Base-by-base conservation (phyloP, 176 grass and related monocot genomes). In the Phoenix dactylifera region DNA sequence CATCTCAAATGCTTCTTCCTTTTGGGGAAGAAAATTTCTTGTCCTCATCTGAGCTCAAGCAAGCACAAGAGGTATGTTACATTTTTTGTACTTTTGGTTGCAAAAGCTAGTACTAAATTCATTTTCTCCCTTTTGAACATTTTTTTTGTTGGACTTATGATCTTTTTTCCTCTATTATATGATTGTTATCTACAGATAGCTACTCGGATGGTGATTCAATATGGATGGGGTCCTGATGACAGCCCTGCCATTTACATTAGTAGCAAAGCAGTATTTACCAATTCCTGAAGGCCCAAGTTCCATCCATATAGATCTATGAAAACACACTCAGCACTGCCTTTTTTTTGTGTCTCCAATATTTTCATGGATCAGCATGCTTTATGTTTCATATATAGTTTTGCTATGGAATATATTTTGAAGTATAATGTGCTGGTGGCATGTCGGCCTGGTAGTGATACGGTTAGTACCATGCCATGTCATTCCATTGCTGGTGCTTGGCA, bases 161-260 rank as follows among this genome's bases (percentile, higher is more conserved):
- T 44, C 35, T 44, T 44, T 44, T 14, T 44, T 44, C 35, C 7
- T 44, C 7, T 44, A 14, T 44, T 44, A 17, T 50, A 35, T 62
- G 49, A 19, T 51, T 61, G 16, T 52, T 61, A 58, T 62, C 17
- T 18, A 54, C 74, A 76, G 74, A 76, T 76, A 35, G 64, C 64
- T 48, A 76, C 74, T 18, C 63, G 58, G 26, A 76, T 76, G 74
- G 74, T 76, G 56, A 61, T 76, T 52, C 57, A 76, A 62, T 76
- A 76, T 61, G 74, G 74, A 76, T 76, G 74, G 74, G 59, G 74
- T 44, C 74, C 74, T n/a, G 62, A 76, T 76, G 74, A 76, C 49
- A 76, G 74, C 54, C 64, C 63, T 61, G 64, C 64, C 24, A 67
- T 76, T 55, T 76, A 76, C 44, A 67, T 76, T 64, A 76, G 49